phyloP scores from a whole-genome alignment of 2,329 filamentous ascomycete genomes.

The Sarocladium kiliense region DNA sequence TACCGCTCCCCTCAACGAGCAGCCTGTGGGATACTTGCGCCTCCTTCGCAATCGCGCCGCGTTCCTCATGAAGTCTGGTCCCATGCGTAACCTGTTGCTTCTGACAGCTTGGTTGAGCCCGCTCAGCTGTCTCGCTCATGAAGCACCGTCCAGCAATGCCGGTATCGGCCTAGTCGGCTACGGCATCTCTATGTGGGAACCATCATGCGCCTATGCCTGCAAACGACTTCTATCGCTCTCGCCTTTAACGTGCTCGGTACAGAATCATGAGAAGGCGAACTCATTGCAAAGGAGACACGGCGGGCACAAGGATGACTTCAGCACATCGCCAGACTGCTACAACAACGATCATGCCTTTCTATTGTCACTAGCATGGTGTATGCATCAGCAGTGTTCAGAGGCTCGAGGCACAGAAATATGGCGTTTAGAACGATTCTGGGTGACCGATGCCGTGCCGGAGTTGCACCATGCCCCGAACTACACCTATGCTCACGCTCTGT shows the following conservation, averaged over 20 bases:
- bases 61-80: background rate
- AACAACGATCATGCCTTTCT: conserved; percentile 16
- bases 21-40: no score
- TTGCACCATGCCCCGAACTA: conserved; percentile 10
- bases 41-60: background rate
- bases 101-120: background rate
- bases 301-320: background rate
- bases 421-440: conserved; percentile 17
- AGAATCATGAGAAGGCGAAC: background rate
- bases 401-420: background rate
- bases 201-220: conserved; percentile 56
- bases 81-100: background rate
- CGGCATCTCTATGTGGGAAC: conserved; percentile 52
- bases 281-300: conserved; percentile 1
- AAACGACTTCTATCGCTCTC: conserved; percentile 31
- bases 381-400: conserved; percentile 14
- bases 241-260: conserved; percentile 11
- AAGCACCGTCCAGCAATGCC: background rate
- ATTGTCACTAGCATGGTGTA: conserved; percentile 16
- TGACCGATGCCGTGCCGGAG: conserved; percentile 13
- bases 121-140: background rate
- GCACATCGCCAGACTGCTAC: conserved; percentile 14
- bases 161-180: conserved; percentile 19
- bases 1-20: no score
- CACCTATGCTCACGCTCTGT: conserved; percentile 12